Base-by-base conservation (phyloP, 1,139 yeast genomes). In the Nakaseomyces glabratus region DNA sequence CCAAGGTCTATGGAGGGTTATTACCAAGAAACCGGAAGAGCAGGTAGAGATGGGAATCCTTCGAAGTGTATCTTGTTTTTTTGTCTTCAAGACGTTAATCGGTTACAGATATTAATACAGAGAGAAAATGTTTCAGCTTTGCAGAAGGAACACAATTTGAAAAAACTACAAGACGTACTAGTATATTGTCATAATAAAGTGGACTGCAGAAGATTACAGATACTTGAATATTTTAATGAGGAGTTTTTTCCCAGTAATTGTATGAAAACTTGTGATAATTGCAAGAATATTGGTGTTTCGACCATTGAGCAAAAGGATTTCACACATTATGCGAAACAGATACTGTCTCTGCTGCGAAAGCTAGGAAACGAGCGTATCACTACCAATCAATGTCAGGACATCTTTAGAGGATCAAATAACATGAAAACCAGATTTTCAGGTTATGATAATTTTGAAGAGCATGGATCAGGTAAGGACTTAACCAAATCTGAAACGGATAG, bases 1-100 rank as follows among this genome's bases (percentile, higher is more conserved):
- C 97, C 98, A 0, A 65, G 95, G 51, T 82, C 86, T 33, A 63
- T 90, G 41, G 98, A 90, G 61, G 97, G 97, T 0, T 90, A 90
- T 55, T 90, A 90, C 50, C 98, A 90, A 60, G 98, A 90, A 57
- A 86, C 97, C 1, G 98, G 98, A n/a, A 76, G 98, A 59, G 98
- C 97, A 2, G 98, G 98, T 4, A 73, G 98, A 61, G 98, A 90
- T 63, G 96, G 97, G 0, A 62, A 72, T 4, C 71, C 63, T 31
- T 79, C 95, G 1, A 79, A 78, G 42, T 88, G 96, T 59, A 69
- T 82, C 13, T 68, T 86, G 72, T 86, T 72, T 49, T 88, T 80
- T 53, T 68, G 76, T n/a, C 77, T 77, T 57, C 71, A 71, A 41
- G 95, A 85, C 60, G 85, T 84, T 0, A 62, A 82, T 37, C 65